Conservation (phyloP, 2,329 filamentous ascomycete genomes). For the Setomelanomma holmii region DNA sequence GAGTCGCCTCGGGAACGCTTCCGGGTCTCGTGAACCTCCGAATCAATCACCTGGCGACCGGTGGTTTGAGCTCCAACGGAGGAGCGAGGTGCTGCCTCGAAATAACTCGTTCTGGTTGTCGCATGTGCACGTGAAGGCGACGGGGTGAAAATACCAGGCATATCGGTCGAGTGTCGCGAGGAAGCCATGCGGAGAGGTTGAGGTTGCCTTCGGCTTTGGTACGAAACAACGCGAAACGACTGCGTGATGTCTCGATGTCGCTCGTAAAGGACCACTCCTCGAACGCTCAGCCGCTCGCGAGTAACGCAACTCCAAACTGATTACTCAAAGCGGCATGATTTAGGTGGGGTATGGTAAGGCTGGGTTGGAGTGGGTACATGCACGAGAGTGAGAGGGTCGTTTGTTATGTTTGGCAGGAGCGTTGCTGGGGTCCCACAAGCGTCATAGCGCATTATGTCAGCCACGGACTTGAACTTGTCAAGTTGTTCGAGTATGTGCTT, state of each 20-base stretch:
- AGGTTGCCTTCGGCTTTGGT: slow-evolving; percentile 30
- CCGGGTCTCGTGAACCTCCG: slow-evolving; percentile 38
- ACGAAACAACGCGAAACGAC: too few relatives aligned
- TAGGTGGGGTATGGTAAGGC: neutral
- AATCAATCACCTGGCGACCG: slow-evolving; percentile 37
- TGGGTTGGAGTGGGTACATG: neutral
- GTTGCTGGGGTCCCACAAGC: neutral
- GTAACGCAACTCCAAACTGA: neutral
- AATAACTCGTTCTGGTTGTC: slow-evolving; percentile 21
- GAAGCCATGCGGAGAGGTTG: slow-evolving; percentile 29
- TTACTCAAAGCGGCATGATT: neutral
- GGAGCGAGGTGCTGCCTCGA: slow-evolving; percentile 33
- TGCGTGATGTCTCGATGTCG: too few relatives aligned
- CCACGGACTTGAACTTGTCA: neutral
- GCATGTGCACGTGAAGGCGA: slow-evolving; percentile 22
- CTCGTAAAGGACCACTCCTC: neutral
- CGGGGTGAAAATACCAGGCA: slow-evolving; percentile 38
- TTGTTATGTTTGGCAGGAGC: neutral
- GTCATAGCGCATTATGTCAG: too few relatives aligned
- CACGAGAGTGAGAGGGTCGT: neutral
- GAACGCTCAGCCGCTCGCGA: too few relatives aligned
- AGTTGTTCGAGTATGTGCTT: neutral
- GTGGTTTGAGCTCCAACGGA: slow-evolving; percentile 33
- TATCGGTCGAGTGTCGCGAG: slow-evolving; percentile 28
- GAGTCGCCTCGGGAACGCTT: slow-evolving; percentile 35